phyloP scores from a whole-genome alignment of 495 filamentous ascomycete genomes.

The Podospora tetraspora region DNA sequence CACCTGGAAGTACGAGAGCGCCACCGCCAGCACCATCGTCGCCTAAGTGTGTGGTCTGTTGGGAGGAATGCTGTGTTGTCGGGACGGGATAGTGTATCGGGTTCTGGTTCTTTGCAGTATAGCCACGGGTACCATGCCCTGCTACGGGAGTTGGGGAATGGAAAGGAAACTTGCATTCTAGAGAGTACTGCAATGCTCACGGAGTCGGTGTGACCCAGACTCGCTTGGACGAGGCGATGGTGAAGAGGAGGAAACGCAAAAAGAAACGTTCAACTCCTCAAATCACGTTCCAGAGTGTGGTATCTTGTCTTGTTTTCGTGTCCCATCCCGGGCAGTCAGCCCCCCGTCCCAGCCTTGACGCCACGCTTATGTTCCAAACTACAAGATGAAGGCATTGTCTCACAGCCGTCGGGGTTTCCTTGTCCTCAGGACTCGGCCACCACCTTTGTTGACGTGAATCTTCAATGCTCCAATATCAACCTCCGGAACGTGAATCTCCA shows the following conservation, averaged over 20 bases:
- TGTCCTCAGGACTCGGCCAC: not conserved
- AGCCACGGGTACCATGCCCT: conserved; percentile 12
- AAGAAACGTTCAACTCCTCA: not conserved
- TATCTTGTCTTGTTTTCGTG: conserved; percentile 6
- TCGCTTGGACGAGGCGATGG: not conserved
- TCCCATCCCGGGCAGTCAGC: not conserved
- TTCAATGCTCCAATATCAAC: not conserved
- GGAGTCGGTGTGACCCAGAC: not conserved
- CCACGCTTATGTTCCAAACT: not conserved
- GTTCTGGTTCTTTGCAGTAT: conserved; percentile 21
- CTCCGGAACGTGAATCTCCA: not conserved
- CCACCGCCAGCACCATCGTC: conserved; percentile 59
- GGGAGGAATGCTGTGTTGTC: conserved; percentile 13
- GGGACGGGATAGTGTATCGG: conserved; percentile 12
- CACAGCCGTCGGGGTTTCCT: not conserved
- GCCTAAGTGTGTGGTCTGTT: conserved; percentile 43
- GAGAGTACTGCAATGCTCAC: conserved; percentile 19
- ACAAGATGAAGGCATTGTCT: not conserved
- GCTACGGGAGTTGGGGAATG: conserved; percentile 33
- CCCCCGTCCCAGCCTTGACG: not conserved
- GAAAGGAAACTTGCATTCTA: conserved; percentile 33
- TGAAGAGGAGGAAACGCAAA: conserved; percentile 3
- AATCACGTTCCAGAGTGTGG: not conserved
- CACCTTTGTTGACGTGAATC: not conserved
- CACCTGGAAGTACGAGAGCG: conserved; percentile 93